Evolutionary conservation across 495 filamentous ascomycete species (phyloP).

Genomic region (Aspergillus diversus): DNA sequence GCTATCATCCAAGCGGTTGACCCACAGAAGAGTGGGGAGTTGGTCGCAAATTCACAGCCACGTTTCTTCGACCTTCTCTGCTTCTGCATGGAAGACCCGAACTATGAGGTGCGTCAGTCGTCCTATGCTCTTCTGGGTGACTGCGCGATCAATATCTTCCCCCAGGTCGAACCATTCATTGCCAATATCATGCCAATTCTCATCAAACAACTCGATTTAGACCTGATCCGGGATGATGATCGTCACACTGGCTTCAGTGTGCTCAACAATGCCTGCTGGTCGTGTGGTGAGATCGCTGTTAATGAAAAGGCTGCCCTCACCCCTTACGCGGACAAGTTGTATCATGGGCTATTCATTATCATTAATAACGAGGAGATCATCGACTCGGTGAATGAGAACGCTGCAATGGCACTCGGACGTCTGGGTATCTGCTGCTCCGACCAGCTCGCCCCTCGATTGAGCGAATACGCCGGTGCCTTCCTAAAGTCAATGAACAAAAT

Average conservation of each 20-base stretch:
- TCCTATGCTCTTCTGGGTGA: slow-evolving; percentile 95
- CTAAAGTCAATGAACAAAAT: slow-evolving; percentile 80
- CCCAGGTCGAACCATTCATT: slow-evolving; percentile 75
- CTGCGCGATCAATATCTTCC: slow-evolving; percentile 93
- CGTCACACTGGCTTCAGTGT: slow-evolving; percentile 81
- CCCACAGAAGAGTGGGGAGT: slow-evolving; percentile 68
- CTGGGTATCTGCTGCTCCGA: slow-evolving; percentile 82
- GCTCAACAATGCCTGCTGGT: slow-evolving; percentile 99
- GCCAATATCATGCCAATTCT: slow-evolving; percentile 74
- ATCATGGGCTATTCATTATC: slow-evolving; percentile 75
- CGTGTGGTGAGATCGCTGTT: slow-evolving; percentile 90
- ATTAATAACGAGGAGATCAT: slow-evolving; percentile 82
- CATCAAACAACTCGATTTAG: slow-evolving; percentile 85
- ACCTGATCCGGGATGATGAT: slow-evolving; percentile 72
- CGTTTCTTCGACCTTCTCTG: slow-evolving; percentile 87
- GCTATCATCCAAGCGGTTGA: slow-evolving; percentile 93
- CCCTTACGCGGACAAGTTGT: slow-evolving; percentile 76
- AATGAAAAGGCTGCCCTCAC: slow-evolving; percentile 79
- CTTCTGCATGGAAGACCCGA: slow-evolving; percentile 90
- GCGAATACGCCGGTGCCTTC: slow-evolving; percentile 79
- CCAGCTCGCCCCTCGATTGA: slow-evolving; percentile 78
- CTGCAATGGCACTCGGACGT: slow-evolving; percentile 88
- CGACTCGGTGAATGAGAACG: slow-evolving; percentile 91
- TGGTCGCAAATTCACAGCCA: slow-evolving; percentile 75
- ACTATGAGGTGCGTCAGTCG: slow-evolving; percentile 93